Base-by-base conservation (phyloP, 2,329 filamentous ascomycete genomes). In the Remersonia thermophila region DNA sequence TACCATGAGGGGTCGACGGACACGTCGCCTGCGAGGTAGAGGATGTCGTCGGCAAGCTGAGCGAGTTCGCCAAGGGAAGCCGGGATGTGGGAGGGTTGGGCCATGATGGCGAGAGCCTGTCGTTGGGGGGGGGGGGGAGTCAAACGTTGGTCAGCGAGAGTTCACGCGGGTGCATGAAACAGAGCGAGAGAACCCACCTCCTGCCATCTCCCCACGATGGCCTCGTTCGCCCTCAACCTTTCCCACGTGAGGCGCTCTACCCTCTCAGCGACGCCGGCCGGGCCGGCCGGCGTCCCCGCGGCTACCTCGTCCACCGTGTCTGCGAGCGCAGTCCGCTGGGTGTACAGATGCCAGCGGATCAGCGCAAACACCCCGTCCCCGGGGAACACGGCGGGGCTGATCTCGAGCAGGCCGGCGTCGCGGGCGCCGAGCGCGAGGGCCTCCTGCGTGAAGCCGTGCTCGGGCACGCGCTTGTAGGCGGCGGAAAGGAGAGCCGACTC, bases 1-100 rank as follows among this genome's bases (percentile, higher is more conserved):
- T 98, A 98, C 91, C 91, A 98, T 4, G 77, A 79, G 3, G 75
- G 72, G 57, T 96, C 87, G 41, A 95, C 83, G 15, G 78, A 72
- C 15, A 63, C 67, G 57, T 96, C 91, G 34, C 85, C 84, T 0
- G 89, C 75, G 3, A 94, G 73, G 52, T 82, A 86, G 69, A 82
- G 83, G 35, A 98, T 93, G 57, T 98, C 91, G 56, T 95, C 89
- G n/a, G 81, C 73, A 4, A 98, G 73, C 33, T 72, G 66, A 29
- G 81, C 77, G 3, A 98, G 72, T 61, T 96, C 91, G 30, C 69
- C 69, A 3, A 95, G 55, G 0, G 86, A 87, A 7, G 74, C 62
- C 0, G 84, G 74, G 25, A 93, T 70, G 56, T 89, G 81, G 41
- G 70, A 73, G 0, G 85, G 83, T 39, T 93, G 78, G 4, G 86